A percentile compares a stretch with the other conserved stretches of the same genome.
These are phyloP conservation scores for Tetracladium maxilliforme DNA, from an alignment of 2,329 filamentous ascomycete species.

Conservation along the genomic window DNA sequence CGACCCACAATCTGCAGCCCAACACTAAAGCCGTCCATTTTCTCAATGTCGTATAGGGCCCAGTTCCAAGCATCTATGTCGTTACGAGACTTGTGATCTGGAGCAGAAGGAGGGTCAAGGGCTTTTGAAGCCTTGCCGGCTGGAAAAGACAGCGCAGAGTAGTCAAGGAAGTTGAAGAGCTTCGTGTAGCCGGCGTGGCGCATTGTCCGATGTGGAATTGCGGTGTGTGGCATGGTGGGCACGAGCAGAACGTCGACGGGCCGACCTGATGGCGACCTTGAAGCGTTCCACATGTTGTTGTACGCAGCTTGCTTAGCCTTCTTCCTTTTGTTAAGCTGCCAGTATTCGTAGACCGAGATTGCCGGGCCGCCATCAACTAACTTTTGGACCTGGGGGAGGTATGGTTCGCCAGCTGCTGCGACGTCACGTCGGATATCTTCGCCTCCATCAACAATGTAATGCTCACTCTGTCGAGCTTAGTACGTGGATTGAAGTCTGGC, in stretches of 20 bases:
- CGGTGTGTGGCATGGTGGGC: slow-evolving; percentile 40
- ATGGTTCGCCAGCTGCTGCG: no score
- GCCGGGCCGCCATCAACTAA: no score
- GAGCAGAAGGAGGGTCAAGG: slow-evolving; percentile 17
- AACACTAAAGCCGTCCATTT: slow-evolving; percentile 28
- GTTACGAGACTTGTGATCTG: slow-evolving; percentile 31
- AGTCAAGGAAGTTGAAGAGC: slow-evolving; percentile 48
- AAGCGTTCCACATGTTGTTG: no score
- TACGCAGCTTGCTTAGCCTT: no score
- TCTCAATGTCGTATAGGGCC: slow-evolving; percentile 25
- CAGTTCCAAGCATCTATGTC: slow-evolving; percentile 35
- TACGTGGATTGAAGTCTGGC: slow-evolving; percentile 2
- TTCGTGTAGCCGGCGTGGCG: slow-evolving; percentile 37
- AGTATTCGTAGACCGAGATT: no score
- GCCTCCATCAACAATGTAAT: no score
- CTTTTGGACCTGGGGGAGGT: no score
- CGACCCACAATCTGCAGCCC: slow-evolving; percentile 35
- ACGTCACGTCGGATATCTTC: no score
- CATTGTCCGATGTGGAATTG: slow-evolving; percentile 24
- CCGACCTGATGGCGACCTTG: no score
- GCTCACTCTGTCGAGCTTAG: no score
- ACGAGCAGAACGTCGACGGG: slow-evolving; percentile 13
- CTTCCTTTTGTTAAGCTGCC: no score
- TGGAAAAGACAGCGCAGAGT: slow-evolving; percentile 40
- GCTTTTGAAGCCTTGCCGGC: slow-evolving; percentile 28